phyloP scores from a whole-genome alignment of 805 yeast species.

The Ascoidea asiatica region DNA sequence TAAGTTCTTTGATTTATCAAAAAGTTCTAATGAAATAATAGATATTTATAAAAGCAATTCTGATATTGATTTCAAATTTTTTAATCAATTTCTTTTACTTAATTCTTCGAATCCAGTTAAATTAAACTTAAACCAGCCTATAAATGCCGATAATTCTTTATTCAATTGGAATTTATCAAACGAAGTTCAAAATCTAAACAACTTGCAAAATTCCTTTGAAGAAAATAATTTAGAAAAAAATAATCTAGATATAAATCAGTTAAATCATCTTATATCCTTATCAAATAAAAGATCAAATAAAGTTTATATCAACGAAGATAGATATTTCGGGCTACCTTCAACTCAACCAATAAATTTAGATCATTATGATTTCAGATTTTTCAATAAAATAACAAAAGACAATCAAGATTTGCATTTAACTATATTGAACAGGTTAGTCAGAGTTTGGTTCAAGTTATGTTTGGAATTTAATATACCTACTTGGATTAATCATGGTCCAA shows the following conservation, averaged over 20 bases:
- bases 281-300: background rate
- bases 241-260: background rate
- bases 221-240: background rate
- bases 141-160: background rate
- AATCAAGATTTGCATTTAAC: constrained; percentile 30
- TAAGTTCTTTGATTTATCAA: background rate
- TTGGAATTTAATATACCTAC: constrained; percentile 28
- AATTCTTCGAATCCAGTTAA: background rate
- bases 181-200: background rate
- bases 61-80: background rate
- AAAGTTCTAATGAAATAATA: background rate
- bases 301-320: background rate
- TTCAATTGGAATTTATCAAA: background rate
- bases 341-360: background rate
- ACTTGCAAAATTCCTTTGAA: background rate
- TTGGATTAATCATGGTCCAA: constrained; percentile 55
- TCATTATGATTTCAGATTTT: constrained; percentile 51
- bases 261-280: background rate
- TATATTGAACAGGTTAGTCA: constrained; percentile 17
- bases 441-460: constrained; percentile 42
- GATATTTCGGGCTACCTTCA: background rate
- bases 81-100: background rate
- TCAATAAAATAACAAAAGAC: constrained; percentile 33
- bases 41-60: too few relatives aligned
- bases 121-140: background rate